phyloP scores from a whole-genome alignment of 352 stramenopile genomes.

The Phytophthora aleatoria region DNA sequence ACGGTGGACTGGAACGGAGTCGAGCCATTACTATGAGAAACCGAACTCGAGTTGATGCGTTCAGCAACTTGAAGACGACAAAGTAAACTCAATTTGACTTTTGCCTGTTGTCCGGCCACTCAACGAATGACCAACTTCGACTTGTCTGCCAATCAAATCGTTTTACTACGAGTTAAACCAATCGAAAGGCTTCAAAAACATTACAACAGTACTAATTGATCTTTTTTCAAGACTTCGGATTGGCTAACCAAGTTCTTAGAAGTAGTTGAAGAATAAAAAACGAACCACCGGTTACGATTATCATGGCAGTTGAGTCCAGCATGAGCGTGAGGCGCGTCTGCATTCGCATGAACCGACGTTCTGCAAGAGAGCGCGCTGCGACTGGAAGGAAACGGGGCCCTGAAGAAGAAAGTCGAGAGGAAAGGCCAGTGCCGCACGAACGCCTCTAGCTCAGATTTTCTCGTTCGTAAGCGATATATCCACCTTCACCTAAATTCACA shows the following conservation, averaged over 20 bases:
- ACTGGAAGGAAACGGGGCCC: slow-evolving; percentile 7
- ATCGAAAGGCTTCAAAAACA: neutral
- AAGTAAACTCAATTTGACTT: neutral
- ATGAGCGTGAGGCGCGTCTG: slow-evolving; percentile 12
- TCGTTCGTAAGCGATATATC: neutral
- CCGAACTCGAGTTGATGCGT: neutral
- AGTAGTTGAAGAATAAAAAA: neutral
- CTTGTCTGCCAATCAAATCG: slow-evolving; percentile 13
- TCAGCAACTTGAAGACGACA: neutral
- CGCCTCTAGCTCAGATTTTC: neutral
- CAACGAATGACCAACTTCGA: slow-evolving; percentile 6
- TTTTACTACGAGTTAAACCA: neutral
- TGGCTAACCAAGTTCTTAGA: neutral
- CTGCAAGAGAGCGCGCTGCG: slow-evolving; percentile 9
- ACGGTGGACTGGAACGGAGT: slow-evolving; percentile 88
- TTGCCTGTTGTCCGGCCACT: too few relatives aligned
- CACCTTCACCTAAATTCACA: slow-evolving; percentile 21
- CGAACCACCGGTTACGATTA: slow-evolving; percentile 11
- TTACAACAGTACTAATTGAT: neutral
- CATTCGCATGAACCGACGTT: slow-evolving; percentile 25
- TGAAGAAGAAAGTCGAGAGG: slow-evolving; percentile 19
- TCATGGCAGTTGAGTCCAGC: slow-evolving; percentile 21
- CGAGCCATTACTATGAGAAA: slow-evolving; percentile 79
- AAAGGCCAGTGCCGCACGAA: slow-evolving; percentile 24
- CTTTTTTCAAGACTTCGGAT: neutral